Percentiles rank a stretch among this genome's conserved stretches.
These are phyloP conservation scores for Ammopiptanthus mongolicus DNA, from an alignment of 306 rosid genomes.

Conservation along the genomic window DNA sequence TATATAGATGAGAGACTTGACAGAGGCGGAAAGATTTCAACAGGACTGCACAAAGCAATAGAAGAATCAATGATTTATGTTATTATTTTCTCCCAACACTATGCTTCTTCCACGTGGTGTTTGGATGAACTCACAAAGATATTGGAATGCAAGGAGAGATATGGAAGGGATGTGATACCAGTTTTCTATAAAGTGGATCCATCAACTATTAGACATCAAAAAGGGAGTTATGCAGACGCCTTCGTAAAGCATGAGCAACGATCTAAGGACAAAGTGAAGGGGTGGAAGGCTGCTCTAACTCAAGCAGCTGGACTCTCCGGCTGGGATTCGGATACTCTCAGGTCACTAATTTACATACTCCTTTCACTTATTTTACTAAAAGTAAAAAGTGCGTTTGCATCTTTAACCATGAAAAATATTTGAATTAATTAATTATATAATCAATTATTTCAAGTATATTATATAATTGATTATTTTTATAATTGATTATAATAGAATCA, in stretches of 20 bases:
- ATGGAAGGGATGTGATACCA: neutral
- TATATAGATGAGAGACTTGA: neutral
- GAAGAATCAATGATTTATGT: neutral
- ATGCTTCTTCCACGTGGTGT: conserved; percentile 26
- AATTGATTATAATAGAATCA: no score
- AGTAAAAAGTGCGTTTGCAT: no score
- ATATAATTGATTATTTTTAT: no score
- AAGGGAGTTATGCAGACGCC: neutral
- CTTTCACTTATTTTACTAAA: no score
- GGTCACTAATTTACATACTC: neutral
- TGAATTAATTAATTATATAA: no score
- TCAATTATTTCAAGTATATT: no score
- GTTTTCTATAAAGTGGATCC: conserved; percentile 27
- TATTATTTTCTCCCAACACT: neutral
- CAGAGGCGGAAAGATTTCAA: neutral
- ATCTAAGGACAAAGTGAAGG: neutral
- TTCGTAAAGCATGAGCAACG: neutral
- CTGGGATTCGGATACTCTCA: neutral
- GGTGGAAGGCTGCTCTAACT: conserved; percentile 5
- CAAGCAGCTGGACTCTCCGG: neutral
- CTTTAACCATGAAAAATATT: no score
- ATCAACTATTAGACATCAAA: neutral
- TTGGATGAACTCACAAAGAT: conserved; percentile 17
- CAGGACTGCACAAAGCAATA: neutral
- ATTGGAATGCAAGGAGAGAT: neutral